Base-by-base conservation (phyloP, 2,329 filamentous ascomycete species). In the Elsinoe fawcettii region DNA sequence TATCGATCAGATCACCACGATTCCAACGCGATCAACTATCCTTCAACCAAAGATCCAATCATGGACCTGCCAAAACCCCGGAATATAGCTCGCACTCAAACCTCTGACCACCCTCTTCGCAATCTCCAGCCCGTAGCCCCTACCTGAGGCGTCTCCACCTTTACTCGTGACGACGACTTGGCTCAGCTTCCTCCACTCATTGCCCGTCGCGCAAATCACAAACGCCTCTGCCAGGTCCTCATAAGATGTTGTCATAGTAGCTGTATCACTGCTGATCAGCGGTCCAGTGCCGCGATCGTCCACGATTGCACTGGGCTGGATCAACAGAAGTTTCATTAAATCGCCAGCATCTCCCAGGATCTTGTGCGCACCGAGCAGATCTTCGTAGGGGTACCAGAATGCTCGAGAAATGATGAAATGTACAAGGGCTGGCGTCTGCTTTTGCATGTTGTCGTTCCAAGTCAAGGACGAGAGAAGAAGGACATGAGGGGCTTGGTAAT, bases 321-420 rank as follows among this genome's bases (percentile, higher is more conserved):
- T 25, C 8, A 53, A 32, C 2, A 37, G 34, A 9, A 39, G 49
- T 14, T 37, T 53, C 16, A 53, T 30, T 8, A 53, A 18, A 11
- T 36, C 32, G 2, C 18, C 18, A 4, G 49, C 30, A 5, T 32
- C 49, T 16, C 20, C 18, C 6, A 53, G 18, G 27, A 53, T 53
- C 49, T 37, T 37, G 18, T 53, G 49, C 5, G 30, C 49, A 12
- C 18, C 14, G 7, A 53, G 30, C 8, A 53, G 18, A 30, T 53
- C 49, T 16, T 23, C 49, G 12, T 53, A 53, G 9, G 27, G 30
- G 18, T 53, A 53, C 49, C 49, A 53, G 18, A 53, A 53, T 23
- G 49, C 27, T 18, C 25, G 2, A 18, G 32, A 14, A 11, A 53
- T 37, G 14, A 53, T 3, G 12, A 22, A 7, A 11, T 53, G 49